These are phyloP conservation scores for Nidula microcarpa DNA, from an alignment of 768 basidiomycete species.

Conservation along the genomic window DNA sequence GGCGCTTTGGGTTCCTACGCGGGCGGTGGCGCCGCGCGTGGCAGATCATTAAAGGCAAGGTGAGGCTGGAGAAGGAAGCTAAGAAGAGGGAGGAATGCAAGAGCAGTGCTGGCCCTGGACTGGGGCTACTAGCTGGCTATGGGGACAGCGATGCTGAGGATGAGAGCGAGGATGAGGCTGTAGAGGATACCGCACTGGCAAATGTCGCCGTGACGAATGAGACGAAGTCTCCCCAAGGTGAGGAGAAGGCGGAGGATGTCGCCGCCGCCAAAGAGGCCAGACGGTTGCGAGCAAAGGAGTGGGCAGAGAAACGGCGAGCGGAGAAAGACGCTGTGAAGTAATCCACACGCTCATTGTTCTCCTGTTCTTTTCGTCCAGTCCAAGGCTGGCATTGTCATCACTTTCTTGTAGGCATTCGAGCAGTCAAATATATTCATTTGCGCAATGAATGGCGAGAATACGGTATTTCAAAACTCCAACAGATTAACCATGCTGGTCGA, in stretches of 20 bases:
- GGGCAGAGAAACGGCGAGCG: slow-evolving; percentile 48
- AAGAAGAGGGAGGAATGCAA: slow-evolving; percentile 19
- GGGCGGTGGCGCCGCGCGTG: slow-evolving; percentile 73
- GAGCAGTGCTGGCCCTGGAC: slow-evolving; percentile 23
- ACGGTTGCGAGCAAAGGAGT: slow-evolving; percentile 54
- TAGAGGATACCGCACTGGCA: not conserved
- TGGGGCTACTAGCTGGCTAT: slow-evolving; percentile 60
- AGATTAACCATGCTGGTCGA: too few relatives aligned
- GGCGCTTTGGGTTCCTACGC: slow-evolving; percentile 76
- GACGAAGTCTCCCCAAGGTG: too few relatives aligned
- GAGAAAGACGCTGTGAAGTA: not conserved
- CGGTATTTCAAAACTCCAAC: too few relatives aligned
- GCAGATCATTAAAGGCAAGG: slow-evolving; percentile 50
- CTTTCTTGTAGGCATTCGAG: too few relatives aligned
- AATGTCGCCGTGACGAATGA: not conserved
- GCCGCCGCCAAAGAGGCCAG: slow-evolving; percentile 41
- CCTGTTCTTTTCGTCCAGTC: too few relatives aligned
- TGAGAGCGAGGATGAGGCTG: slow-evolving; percentile 10
- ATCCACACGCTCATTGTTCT: not conserved
- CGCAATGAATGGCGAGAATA: too few relatives aligned
- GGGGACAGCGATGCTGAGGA: slow-evolving; percentile 51
- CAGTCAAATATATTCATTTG: too few relatives aligned
- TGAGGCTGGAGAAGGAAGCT: slow-evolving; percentile 23
- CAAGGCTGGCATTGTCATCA: too few relatives aligned
- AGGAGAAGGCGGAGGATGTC: slow-evolving; percentile 2